Base-by-base conservation (phyloP, 75 land plant genomes). In the Sequoia sempervirens region DNA sequence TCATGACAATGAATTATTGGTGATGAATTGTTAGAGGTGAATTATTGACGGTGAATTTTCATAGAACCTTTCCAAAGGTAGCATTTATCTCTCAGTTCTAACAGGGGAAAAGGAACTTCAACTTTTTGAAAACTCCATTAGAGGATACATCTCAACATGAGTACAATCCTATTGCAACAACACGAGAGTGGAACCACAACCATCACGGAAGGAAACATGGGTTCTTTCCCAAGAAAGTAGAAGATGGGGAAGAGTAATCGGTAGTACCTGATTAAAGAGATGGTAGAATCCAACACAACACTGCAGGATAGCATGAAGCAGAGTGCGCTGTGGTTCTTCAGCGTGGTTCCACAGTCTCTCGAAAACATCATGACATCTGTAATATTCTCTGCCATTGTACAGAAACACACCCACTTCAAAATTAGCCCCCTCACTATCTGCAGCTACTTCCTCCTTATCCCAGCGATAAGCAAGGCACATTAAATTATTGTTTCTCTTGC, bases 221-320 rank as follows among this genome's bases (percentile, higher is more conserved):
- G 26, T 20, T 61, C 26, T 61, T 61, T 61, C 66, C 9, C 7
- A 20, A 61, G 8, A 54, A 18, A 43, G 10, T n/a, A 14, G 32
- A 1, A 53, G 70, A 81, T 26, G 18, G 61, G 9, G 5, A 45
- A 30, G 45, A n/a, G 14, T 70, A 70, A 28, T 70, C 32, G 73
- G 15, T 70, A 18, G 23, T 53, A 96, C 98, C 94, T 90, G 92
- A 76, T 91, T 92, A 83, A 94, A 89, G 52, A 96, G 98, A 83
- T 96, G 98, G 82, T 96, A 90, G 75, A 96, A 87, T 4, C 95
- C 98, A 12, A 96, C 96, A 41, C 96, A 89, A 80, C 96, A 96
- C 82, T 96, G 98, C 6, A 96, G 91, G 73, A 96, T 88, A 23
- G 91, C 98, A 80, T 96, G 98, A n/a, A 92, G 70, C 1, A 95